These are phyloP conservation scores for Fusarium sp. DNA, from an alignment of 2,329 filamentous ascomycete genomes.

Conservation along the genomic window DNA sequence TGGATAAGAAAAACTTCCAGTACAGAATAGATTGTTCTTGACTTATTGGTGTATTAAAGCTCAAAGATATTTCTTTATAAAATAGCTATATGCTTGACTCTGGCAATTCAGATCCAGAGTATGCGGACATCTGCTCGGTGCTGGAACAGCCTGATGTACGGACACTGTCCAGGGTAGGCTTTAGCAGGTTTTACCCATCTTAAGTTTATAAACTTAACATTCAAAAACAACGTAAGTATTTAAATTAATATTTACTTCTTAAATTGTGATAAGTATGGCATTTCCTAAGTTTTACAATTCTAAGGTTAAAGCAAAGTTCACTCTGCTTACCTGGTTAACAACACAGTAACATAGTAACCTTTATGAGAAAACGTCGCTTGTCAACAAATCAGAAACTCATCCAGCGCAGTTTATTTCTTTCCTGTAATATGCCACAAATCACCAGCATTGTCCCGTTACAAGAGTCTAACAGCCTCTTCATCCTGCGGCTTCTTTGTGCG, in stretches of 20 bases:
- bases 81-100: rapidly evolving
- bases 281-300: no score
- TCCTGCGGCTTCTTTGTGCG: not conserved
- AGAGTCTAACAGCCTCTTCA: rapidly evolving
- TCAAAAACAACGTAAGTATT: no score
- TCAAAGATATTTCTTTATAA: rapidly evolving
- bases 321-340: no score
- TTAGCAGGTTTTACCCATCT: rapidly evolving
- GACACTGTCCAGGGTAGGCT: not conserved
- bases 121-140: not conserved
- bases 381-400: not conserved
- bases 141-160: not conserved
- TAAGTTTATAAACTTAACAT: rapidly evolving
- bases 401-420: rapidly evolving
- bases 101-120: rapidly evolving
- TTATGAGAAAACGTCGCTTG: no score
- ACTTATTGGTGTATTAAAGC: no score
- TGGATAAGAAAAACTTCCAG: rapidly evolving
- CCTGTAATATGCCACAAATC: rapidly evolving
- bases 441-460: rapidly evolving
- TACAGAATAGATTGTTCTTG: no score
- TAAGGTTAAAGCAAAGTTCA: no score
- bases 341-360: no score
- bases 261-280: no score
- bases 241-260: no score